A percentile compares a stretch with the other conserved stretches of the same genome.
These are phyloP conservation scores for Waltiozyma sp. DNA, from an alignment of 1,139 yeast genomes.

Conservation along the genomic window DNA sequence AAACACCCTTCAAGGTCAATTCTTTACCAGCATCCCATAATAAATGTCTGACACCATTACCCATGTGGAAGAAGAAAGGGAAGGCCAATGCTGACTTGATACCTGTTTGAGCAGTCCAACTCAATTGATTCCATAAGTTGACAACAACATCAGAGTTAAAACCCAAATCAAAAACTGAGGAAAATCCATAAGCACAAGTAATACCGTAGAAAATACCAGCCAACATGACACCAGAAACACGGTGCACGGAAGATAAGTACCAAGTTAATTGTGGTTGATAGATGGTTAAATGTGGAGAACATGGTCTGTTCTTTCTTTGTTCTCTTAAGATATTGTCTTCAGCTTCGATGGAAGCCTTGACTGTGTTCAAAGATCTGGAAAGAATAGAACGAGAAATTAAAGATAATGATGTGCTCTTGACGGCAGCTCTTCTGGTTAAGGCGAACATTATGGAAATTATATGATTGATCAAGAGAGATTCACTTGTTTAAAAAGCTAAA, in stretches of 20 bases:
- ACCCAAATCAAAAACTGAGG: conserved; percentile 45
- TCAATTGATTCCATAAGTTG: conserved; percentile 39
- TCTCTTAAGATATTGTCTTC: conserved; percentile 63
- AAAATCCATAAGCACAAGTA: conserved; percentile 64
- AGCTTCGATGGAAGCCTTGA: conserved; percentile 48
- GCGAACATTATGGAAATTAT: neutral
- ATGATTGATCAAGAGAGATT: no score
- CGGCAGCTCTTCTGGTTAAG: neutral
- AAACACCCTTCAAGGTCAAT: conserved; percentile 75
- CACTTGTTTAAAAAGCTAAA: no score
- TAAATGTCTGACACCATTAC: conserved; percentile 86
- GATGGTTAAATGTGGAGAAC: conserved; percentile 82
- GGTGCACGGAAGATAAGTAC: conserved; percentile 71
- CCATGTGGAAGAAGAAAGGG: conserved; percentile 80
- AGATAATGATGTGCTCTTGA: neutral
- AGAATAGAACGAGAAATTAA: conserved; percentile 4
- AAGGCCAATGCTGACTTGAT: conserved; percentile 62
- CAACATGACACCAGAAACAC: conserved; percentile 79
- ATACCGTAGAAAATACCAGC: conserved; percentile 73
- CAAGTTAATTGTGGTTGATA: conserved; percentile 86
- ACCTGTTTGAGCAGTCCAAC: conserved; percentile 47
- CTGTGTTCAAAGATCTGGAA: conserved; percentile 37
- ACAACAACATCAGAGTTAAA: conserved; percentile 57
- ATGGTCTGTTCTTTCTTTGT: conserved; percentile 83
- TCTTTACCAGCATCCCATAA: conserved; percentile 83